Base-by-base conservation (phyloP, 1,284 basidiomycete species). In the Meira miltonrushii region DNA sequence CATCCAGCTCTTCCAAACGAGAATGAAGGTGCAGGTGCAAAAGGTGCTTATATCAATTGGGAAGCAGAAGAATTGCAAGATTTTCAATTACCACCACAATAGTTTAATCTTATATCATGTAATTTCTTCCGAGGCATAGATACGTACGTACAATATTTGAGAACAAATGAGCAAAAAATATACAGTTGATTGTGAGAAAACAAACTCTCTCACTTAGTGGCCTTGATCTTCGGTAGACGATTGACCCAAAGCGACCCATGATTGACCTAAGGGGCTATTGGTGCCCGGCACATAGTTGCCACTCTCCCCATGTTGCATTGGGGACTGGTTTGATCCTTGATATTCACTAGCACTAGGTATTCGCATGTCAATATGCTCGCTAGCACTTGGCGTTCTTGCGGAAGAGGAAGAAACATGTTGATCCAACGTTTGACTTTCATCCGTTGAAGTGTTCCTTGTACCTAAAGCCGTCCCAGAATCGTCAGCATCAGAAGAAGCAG, bases 31-130 rank as follows among this genome's bases (percentile, higher is more conserved):
- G 39, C 66, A 17, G 74, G 74, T 9, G 64, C 33, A 8, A 39
- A 57, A 4, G 91, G 91, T 15, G 80, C 84, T 63, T 93, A 90
- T 74, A 80, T 92, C 50, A 85, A 81, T 67, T 84, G 82, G 82
- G 73, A 81, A 54, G 79, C 73, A 13, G 38, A 39, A 23, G 50
- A 19, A n/a, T 13, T 53, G 39, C 11, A 13, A 38, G 50, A 39
- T 38, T 53, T 39, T 13, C 50, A 41, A 39, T 25, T 48, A 23
- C 46, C n/a, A 8, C 17, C 5, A 48, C 12, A 23, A 48, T 9
- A 46, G 23, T 12, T 10, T 12, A 12, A 46, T 17, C 10, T n/a
- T 11, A 8, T 19, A 48, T 21, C 12, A 48, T 48, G n/a, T 19
- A 48, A 48, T 9, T 48, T 48, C 46, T 48, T 23, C 17, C 17